Base-by-base conservation (phyloP, 1,284 basidiomycete species). In the Peniophora sp. region DNA sequence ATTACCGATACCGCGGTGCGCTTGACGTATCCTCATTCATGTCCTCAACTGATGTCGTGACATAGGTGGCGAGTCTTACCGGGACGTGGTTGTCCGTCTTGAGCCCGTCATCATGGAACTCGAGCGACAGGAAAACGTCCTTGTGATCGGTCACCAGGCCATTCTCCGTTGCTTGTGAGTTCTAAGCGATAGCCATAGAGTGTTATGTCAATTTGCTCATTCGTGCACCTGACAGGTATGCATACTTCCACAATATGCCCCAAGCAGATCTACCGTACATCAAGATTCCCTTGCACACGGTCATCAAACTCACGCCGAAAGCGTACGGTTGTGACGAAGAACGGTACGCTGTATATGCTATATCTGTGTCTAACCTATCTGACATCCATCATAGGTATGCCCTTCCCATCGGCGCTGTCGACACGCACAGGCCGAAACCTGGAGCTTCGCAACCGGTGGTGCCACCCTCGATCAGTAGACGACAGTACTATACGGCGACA, bases 81-180 rank as follows among this genome's bases (percentile, higher is more conserved):
- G 94, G 22, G 94, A 97, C 64, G 92, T 95, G 9, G 93, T 98
- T n/a, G 84, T 94, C 5, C 83, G 96, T 25, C 75, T 99, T 23
- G 97, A 99, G 65, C 97, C 97, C 12, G 90, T 98, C 50, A 98
- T 99, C 60, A 98, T 99, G 92, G 97, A 99, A 68, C 79, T 99
- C 17, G 97, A 99, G 67, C 75, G 97, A 50, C 95, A 97, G 66
- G 90, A 96, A 66, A 97, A 99, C 63, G 95, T 99, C 55, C 72
- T 99, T 35, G 92, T 99, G 59, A 89, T 99, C 49, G 94, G 95
- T 1, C 97, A 99, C 69, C 94, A 97, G 72, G 93, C 93, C 32
- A 95, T 97, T 63, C 70, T 97, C 51, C 85, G 94, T 43, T 95
- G 93, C 69, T 69, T 97, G 76, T 91, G 61, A 67, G 86, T 69